A percentile compares a stretch with the other conserved stretches of the same genome.
phyloP scores from a whole-genome alignment of 768 basidiomycete species.

The Trichaptum fuscoviolaceum region DNA sequence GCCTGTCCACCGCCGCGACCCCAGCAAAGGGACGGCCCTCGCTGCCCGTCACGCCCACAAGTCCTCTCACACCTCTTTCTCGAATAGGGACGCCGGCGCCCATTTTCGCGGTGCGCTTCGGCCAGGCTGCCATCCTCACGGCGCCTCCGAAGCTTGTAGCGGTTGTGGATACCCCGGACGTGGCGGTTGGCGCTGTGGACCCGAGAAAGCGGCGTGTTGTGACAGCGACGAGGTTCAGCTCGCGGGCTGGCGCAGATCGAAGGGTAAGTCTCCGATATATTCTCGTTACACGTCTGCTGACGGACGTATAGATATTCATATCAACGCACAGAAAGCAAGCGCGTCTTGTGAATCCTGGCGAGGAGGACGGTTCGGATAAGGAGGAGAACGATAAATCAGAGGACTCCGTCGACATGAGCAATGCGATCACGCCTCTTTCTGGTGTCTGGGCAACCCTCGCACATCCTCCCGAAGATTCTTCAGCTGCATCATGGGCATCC shows the following conservation, averaged over 20 bases:
- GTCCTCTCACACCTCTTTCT: conserved; percentile 19
- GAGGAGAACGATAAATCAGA: conserved; percentile 17
- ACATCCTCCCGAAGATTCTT: conserved; percentile 19
- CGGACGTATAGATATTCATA: conserved; percentile 59
- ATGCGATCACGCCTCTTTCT: conserved; percentile 56
- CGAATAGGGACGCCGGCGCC: conserved; percentile 11
- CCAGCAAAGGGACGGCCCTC: conserved; percentile 37
- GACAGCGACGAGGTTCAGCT: conserved; percentile 84
- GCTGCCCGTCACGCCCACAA: conserved; percentile 27
- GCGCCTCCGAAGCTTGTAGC: conserved; percentile 82
- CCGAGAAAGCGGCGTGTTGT: conserved; percentile 78
- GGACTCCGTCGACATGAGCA: conserved; percentile 53
- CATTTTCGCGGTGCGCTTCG: conserved; percentile 46
- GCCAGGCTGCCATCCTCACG: conserved; percentile 70
- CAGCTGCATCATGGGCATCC: conserved; percentile 27
- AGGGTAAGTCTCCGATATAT: conserved; percentile 45
- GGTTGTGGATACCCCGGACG: conserved; percentile 81
- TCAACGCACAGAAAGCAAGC: conserved; percentile 72
- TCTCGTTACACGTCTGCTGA: background rate
- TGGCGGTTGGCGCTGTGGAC: conserved; percentile 87
- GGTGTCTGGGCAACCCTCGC: conserved; percentile 78
- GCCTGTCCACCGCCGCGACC: conserved; percentile 43
- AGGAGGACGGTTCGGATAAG: conserved; percentile 21
- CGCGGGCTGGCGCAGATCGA: conserved; percentile 74
- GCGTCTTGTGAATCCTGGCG: conserved; percentile 10